Evolutionary conservation across 306 rosid species (phyloP), one percentile per base, ranked within the genome.

Genomic region (Datisca glomerata): DNA sequence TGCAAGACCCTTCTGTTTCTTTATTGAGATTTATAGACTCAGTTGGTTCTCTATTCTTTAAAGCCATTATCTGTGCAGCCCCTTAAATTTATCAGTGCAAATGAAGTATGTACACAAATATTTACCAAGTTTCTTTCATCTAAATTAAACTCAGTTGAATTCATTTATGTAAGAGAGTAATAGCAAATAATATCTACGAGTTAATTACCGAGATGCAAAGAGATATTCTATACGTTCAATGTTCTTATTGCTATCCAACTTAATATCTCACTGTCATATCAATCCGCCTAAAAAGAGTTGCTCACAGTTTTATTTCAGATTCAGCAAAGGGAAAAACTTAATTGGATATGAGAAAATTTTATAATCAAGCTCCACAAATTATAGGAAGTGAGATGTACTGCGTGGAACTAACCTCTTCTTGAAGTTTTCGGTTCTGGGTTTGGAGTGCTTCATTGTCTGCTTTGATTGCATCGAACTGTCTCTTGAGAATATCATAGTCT

Each of bases 1-100:
- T 91, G 87, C 85, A 55, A 12, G 94, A 91, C 12, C 98, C 98
- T 66, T 91, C 98, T 59, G 98, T 91, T 70, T 91, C 98, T 57
- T 91, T 91, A 48, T 91, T 91, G 11, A 91, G 94, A 51, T 91
- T 91, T 43, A 91, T 91, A 0, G 96, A 84, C 64, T 84, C 98
- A 9, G 86, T 79, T 64, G 98, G 92, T 18, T 91, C 98, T 75
- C 94, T 80, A 65, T 40, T 80, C 69, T 91, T 91, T 64, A 91
- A 61, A 63, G 80, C 80, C 92, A 73, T 33, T 70, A 91, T 78
- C 98, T 91, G 72, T 37, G n/a, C 38, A 31, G 20, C 35, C 51
- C 29, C 18, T 19, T 5, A 39, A 38, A 66, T 48, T 48, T 25
- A 52, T 5, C 17, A 25, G 52, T 55, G n/a, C n/a, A n/a, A n/a